Conservation (phyloP, 2,329 filamentous ascomycete genomes). For the Xenoacremonium recifei region DNA sequence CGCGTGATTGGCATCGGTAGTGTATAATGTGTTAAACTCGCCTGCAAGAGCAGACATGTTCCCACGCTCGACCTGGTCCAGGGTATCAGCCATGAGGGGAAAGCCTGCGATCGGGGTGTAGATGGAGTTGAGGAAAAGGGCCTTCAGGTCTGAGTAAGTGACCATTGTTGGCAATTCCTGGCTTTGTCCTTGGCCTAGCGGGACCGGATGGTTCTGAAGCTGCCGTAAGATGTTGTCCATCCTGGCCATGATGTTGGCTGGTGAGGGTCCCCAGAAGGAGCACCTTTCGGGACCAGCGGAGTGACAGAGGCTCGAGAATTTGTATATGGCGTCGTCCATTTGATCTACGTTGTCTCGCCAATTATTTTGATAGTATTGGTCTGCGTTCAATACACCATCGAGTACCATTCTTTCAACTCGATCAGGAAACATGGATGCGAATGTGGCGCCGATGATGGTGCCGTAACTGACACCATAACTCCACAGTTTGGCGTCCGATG, state of each 20-base stretch:
- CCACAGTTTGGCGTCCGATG: constrained; percentile 28
- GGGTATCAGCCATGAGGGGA: constrained; percentile 24
- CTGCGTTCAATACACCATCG: constrained; percentile 27
- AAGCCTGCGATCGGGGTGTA: constrained; percentile 22
- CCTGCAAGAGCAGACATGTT: constrained; percentile 25
- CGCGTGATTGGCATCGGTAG: constrained; percentile 16
- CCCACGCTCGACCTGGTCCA: constrained; percentile 26
- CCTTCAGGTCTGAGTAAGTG: constrained; percentile 29
- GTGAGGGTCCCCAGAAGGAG: too few species aligned
- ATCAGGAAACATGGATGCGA: constrained; percentile 39
- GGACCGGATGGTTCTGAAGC: constrained; percentile 24
- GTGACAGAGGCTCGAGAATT: too few species aligned
- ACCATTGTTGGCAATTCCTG: constrained; percentile 17
- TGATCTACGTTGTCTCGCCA: too few species aligned
- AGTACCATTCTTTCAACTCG: constrained; percentile 35
- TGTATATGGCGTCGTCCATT: too few species aligned
- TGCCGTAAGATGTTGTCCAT: too few species aligned
- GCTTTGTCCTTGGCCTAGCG: constrained; percentile 18
- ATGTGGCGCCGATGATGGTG: constrained; percentile 27
- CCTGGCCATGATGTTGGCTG: too few species aligned
- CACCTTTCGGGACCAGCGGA: too few species aligned
- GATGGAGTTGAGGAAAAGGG: constrained; percentile 21
- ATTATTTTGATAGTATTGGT: too few species aligned
- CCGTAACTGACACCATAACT: constrained; percentile 28
- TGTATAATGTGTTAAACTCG: constrained; percentile 9